Evolutionary conservation across 2,329 filamentous ascomycete species (phyloP), one percentile per base, ranked within the genome.

Genomic region (Fusarium sp.): DNA sequence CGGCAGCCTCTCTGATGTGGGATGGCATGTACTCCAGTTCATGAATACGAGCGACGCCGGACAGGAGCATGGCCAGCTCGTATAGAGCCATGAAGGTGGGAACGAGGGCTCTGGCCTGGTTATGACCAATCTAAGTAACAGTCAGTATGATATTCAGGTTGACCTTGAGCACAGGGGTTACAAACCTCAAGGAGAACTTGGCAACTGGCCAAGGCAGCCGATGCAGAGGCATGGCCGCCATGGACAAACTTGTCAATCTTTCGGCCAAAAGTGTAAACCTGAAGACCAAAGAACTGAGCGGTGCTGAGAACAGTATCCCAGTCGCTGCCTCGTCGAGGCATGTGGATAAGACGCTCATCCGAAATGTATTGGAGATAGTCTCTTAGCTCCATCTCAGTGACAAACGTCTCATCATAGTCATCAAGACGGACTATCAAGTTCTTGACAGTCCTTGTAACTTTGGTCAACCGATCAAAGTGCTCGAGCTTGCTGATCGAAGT

Each of bases 201-300:
- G 56, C 82, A 84, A 49, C 80, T 81, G 2, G 82, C 82, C 11
- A 85, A 67, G 1, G 81, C 83, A 4, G 82, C 80, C 10, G 73
- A 80, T 75, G 62, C 77, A 20, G 67, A 73, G 1, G 65, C 64
- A 10, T 64, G 67, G 5, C 66, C 73, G 7, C 76, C 77, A 6
- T 70, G 59, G 1, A 71, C 69, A 22, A 80, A 79, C 0, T 53
- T n/a, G 9, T 80, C 78, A 2, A 84, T 77, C 22, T 78, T 79
- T 27, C 73, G 71, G 8, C 81, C 81, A 20, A 84, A 83, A 5
- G 79, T 75, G 66, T 79, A 81, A 17, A 85, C 75, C 67, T 84
- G 83, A 6, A 83, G 77, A 4, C 82, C 83, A 49, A 84, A 84
- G 77, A 82, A 84, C 66, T 84, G 82, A 4, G 83, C 83, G 17